Evolutionary conservation across 2,329 filamentous ascomycete species (phyloP).

Genomic region (Blastomyces gilchristii): DNA sequence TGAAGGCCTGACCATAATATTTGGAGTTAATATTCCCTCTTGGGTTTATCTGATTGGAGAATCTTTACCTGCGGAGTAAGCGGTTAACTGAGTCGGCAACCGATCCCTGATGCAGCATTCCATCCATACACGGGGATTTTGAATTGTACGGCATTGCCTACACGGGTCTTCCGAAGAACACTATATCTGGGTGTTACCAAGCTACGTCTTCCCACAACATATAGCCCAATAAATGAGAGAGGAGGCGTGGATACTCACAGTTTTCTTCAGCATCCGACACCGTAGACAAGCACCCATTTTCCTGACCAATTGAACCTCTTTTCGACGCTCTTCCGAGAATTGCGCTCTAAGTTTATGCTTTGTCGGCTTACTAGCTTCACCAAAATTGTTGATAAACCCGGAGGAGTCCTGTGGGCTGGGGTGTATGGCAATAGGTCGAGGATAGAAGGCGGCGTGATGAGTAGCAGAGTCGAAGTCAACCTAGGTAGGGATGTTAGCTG

Average conservation of each 20-base stretch:
- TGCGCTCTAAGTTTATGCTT: conserved; percentile 44
- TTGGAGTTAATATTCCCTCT: background rate
- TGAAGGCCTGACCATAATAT: conserved; percentile 33
- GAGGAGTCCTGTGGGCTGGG: conserved; percentile 29
- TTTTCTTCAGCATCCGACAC: conserved; percentile 56
- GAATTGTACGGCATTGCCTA: conserved; percentile 48
- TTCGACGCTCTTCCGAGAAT: conserved; percentile 47
- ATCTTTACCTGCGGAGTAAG: conserved; percentile 44
- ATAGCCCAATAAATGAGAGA: background rate
- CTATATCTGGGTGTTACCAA: conserved; percentile 16
- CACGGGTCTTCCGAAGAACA: conserved; percentile 53
- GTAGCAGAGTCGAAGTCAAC: conserved; percentile 31
- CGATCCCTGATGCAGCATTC: conserved; percentile 49
- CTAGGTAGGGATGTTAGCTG: conserved; percentile 22
- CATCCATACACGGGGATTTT: conserved; percentile 52
- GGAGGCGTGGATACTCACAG: conserved; percentile 25
- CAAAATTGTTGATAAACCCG: conserved; percentile 33
- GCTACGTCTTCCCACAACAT: background rate
- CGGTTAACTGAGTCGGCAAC: conserved; percentile 48
- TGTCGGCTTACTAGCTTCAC: conserved; percentile 29
- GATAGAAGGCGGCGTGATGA: conserved; percentile 31
- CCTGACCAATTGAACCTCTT: conserved; percentile 50
- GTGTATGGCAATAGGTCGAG: conserved; percentile 36
- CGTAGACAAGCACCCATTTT: conserved; percentile 53
- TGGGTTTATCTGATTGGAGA: background rate